Percentiles rank a stretch among this genome's conserved stretches.
Conservation (phyloP, 2,329 filamentous ascomycete genomes). For the Beauveria australis region DNA sequence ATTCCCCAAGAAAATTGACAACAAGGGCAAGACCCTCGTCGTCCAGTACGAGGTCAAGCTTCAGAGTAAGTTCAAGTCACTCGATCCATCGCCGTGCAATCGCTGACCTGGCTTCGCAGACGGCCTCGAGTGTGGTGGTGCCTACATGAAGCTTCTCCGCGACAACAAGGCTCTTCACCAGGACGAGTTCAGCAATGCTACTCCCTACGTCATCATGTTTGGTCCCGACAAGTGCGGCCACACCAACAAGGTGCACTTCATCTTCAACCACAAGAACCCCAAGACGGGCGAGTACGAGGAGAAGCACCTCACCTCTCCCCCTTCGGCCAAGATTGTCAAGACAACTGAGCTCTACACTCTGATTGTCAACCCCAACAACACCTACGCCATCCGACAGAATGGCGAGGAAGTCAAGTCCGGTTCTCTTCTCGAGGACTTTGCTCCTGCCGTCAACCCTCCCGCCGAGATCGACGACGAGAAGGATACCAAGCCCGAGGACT, state of each 20-base stretch:
- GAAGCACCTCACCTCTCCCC: constrained; percentile 88
- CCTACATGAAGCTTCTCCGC: constrained; percentile 97
- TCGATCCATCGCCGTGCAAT: not conserved
- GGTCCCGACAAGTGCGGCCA: constrained; percentile 98
- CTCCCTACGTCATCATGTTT: constrained; percentile 99
- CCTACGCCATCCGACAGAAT: constrained; percentile 85
- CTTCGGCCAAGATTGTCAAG: constrained; percentile 83
- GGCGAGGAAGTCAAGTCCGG: constrained; percentile 82
- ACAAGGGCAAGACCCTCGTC: constrained; percentile 94
- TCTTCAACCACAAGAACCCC: constrained; percentile 99
- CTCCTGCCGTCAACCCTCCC: constrained; percentile 82
- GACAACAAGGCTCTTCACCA: constrained; percentile 95
- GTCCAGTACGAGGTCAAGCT: constrained; percentile 99
- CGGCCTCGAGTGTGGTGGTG: constrained; percentile 93
- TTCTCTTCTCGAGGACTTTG: constrained; percentile 88
- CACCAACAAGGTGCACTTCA: constrained; percentile 98
- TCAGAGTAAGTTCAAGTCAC: constrained; percentile 60
- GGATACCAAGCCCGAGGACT: constrained; percentile 88
- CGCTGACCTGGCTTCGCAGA: constrained; percentile 40
- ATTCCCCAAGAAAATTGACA: constrained; percentile 92
- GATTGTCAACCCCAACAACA: constrained; percentile 94
- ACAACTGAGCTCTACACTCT: constrained; percentile 92
- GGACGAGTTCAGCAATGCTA: constrained; percentile 96
- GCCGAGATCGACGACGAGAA: constrained; percentile 93
- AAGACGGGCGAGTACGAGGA: constrained; percentile 99